These are phyloP conservation scores for Circinella umbellata DNA, from an alignment of 371 early-diverging fungal species.

Conservation along the genomic window DNA sequence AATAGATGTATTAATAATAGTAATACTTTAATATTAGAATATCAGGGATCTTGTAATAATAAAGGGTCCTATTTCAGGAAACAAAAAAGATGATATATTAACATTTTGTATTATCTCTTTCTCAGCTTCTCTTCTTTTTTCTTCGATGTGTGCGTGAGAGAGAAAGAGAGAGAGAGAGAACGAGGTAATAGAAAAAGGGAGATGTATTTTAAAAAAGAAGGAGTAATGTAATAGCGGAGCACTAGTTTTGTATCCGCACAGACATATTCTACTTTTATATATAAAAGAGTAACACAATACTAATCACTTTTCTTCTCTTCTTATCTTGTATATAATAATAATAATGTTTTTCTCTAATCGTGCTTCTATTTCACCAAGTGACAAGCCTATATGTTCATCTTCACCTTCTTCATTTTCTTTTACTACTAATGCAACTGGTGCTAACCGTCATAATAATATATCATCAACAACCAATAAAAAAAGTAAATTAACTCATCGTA, in stretches of 20 bases:
- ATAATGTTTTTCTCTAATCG: slow-evolving; percentile 1
- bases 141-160: too few species aligned
- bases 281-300: not conserved
- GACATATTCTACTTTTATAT: not conserved
- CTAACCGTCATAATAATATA: not conserved
- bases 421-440: not conserved
- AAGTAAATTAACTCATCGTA: not conserved
- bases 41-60: not conserved
- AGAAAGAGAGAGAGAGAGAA: not conserved
- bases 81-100: not conserved
- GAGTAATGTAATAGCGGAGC: slow-evolving; percentile 1
- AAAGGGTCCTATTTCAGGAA: not conserved
- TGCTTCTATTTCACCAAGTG: not conserved
- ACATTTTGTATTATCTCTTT: too few species aligned
- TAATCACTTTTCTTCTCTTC: not conserved
- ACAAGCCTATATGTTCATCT: not conserved
- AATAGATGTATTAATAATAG: not conserved
- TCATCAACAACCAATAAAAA: not conserved
- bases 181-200: not conserved
- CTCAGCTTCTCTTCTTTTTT: too few species aligned
- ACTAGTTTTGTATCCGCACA: slow-evolving; percentile 7
- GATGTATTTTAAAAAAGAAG: not conserved
- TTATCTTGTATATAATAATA: not conserved
- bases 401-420: slow-evolving; percentile 2
- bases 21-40: not conserved